Evolutionary conservation across 2,329 filamentous ascomycete species (phyloP).

Genomic region (Aspergillus aculeatus): DNA sequence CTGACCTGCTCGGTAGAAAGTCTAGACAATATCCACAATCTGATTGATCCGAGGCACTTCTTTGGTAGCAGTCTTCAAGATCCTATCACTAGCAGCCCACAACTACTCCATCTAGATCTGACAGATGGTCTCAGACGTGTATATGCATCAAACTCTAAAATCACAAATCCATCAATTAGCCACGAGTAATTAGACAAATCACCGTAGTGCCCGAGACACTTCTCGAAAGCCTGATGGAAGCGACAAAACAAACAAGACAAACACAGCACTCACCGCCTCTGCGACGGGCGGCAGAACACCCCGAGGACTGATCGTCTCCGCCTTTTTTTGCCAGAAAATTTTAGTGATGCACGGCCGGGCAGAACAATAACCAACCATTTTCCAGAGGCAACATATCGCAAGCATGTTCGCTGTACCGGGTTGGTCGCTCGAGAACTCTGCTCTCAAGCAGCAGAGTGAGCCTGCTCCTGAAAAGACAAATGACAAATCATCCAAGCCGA

Average conservation of each 20-base stretch:
- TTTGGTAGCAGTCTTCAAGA: background rate
- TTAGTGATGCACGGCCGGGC: slow-evolving; percentile 5
- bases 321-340: slow-evolving; percentile 20
- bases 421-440: slow-evolving; percentile 76
- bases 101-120: background rate
- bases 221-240: background rate
- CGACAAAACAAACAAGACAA: background rate
- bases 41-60: background rate
- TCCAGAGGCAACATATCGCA: background rate
- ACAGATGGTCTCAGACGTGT: background rate
- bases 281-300: background rate
- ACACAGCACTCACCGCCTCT: background rate
- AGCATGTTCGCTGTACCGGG: slow-evolving; percentile 86
- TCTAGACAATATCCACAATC: background rate
- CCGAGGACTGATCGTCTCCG: slow-evolving; percentile 1
- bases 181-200: too few species aligned
- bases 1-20: background rate
- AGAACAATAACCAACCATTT: background rate
- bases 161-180: too few species aligned
- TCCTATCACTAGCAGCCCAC: too few species aligned
- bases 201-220: background rate
- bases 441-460: slow-evolving; percentile 68
- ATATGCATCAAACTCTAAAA: background rate
- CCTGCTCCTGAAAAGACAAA: slow-evolving; percentile 62
- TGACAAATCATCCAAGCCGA: slow-evolving; percentile 29